Conservation (phyloP, 129 eudicot species). For the sunflower (Helianthus annuus) region DNA sequence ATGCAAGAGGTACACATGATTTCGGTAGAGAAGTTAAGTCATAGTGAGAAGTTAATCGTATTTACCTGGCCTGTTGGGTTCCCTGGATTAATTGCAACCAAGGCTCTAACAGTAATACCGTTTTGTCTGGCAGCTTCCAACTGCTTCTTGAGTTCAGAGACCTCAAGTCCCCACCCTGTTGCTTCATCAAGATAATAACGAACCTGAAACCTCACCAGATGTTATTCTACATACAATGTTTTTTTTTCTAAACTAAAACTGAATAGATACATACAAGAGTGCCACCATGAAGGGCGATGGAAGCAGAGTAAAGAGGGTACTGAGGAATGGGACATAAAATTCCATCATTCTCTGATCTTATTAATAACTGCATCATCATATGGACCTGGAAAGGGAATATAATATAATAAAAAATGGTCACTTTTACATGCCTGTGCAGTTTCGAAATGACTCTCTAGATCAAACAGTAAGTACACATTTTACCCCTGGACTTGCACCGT, state of each 20-base stretch:
- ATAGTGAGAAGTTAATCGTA: background rate
- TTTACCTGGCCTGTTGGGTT: constrained; percentile 92
- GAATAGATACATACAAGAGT: constrained; percentile 60
- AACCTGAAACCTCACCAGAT: constrained; percentile 49
- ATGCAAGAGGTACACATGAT: background rate
- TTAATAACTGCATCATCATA: constrained; percentile 95
- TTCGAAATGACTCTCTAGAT: background rate
- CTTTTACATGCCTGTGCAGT: background rate
- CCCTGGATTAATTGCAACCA: constrained; percentile 93
- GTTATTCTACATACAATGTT: background rate
- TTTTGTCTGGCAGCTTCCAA: constrained; percentile 70
- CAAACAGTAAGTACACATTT: background rate
- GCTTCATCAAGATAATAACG: constrained; percentile 96
- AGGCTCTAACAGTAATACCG: constrained; percentile 74
- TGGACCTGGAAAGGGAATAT: constrained; percentile 58
- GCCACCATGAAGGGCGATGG: constrained; percentile 99
- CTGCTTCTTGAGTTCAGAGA: constrained; percentile 74
- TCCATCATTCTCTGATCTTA: constrained; percentile 86
- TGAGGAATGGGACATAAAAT: constrained; percentile 95
- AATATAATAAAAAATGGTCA: background rate
- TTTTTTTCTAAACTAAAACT: background rate
- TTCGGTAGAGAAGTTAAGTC: background rate
- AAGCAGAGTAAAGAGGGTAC: constrained; percentile 94
- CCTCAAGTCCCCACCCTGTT: constrained; percentile 91
- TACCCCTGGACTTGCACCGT: constrained; percentile 98